Base-by-base conservation (phyloP, 208 protist species). In the Naegleria fowleri region DNA sequence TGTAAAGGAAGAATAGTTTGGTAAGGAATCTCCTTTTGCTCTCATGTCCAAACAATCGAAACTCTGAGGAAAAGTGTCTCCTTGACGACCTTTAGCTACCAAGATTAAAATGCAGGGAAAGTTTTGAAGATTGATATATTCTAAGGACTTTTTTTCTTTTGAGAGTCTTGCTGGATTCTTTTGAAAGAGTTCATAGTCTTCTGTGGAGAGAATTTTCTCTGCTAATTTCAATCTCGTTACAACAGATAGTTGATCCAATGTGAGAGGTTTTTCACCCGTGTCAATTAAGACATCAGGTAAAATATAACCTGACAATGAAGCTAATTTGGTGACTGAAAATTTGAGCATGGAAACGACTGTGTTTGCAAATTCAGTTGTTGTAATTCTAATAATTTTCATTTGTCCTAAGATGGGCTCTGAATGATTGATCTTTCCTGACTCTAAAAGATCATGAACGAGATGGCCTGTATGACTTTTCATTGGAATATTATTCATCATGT, bases 121-220 rank as follows among this genome's bases (percentile, higher is more conserved):
- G n/a, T 79, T 79, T 11, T 79, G 67, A 36, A 79, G 25, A 79
- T 79, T 79, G n/a, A 79, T 79, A 9, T 79, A 79, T 79, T 79
- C 67, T 33, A 79, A 79, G n/a, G 29, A 36, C 36, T 79, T 79
- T 9, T 79, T 36, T 13, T 79, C 67, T 33, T 79, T 79, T 36
- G 67, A 36, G n/a, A 79, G 67, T 79, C 29, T 79, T 36, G 25
- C n/a, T 79, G 67, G 29, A 5, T 79, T 36, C n/a, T 33, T 79
- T 79, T 36, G 29, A 33, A 79, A 79, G 6, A 36, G 6, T 79
- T 79, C 29, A 79, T 79, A 79, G 9, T 29, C 16, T 36, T 29
- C 29, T 79, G 16, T 36, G 29, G 29, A 36, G 0, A 79, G 67
- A 7, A 79, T 33, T 36, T 79, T 79, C 9, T 79, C 67, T 36